Evolutionary conservation across 345 rosid genomes (phyloP).

Genomic region (Acer yangbiense): DNA sequence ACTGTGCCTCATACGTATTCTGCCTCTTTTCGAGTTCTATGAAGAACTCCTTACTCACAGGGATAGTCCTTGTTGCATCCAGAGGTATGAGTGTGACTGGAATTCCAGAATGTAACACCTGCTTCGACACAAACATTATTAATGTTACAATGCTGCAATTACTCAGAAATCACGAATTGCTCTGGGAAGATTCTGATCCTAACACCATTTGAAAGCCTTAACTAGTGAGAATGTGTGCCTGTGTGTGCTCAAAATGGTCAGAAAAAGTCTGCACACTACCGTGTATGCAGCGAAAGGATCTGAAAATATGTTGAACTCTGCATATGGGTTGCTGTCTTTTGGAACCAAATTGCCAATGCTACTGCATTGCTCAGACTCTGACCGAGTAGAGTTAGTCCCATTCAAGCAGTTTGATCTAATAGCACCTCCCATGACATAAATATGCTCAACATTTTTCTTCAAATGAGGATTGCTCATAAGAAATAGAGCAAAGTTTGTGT

Average conservation of each 20-base stretch:
- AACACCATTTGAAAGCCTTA: too few species aligned
- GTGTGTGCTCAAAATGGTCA: not conserved
- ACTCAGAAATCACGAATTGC: too few species aligned
- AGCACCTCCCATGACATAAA: conserved; percentile 33
- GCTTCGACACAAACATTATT: not conserved
- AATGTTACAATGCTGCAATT: not conserved
- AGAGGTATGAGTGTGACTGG: conserved; percentile 79
- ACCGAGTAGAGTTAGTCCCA: not conserved
- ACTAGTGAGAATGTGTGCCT: not conserved
- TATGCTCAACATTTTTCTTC: conserved; percentile 31
- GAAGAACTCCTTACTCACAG: conserved; percentile 56
- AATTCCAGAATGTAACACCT: conserved; percentile 92
- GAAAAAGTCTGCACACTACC: conserved; percentile 3
- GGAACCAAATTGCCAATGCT: conserved; percentile 17
- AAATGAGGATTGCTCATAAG: conserved; percentile 31
- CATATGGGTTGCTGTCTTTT: conserved; percentile 25
- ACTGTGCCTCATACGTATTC: conserved; percentile 76
- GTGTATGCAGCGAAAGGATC: conserved; percentile 33
- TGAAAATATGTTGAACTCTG: conserved; percentile 29
- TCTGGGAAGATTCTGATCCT: too few species aligned
- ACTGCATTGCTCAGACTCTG: not conserved
- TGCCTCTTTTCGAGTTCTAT: conserved; percentile 58
- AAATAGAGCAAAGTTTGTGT: conserved; percentile 28
- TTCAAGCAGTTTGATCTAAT: conserved; percentile 13
- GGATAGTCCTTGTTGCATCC: conserved; percentile 92